A percentile compares a stretch with the other conserved stretches of the same genome.
Conservation (phyloP, 2,329 filamentous ascomycete species). For the Sporothrix variecibatus region DNA sequence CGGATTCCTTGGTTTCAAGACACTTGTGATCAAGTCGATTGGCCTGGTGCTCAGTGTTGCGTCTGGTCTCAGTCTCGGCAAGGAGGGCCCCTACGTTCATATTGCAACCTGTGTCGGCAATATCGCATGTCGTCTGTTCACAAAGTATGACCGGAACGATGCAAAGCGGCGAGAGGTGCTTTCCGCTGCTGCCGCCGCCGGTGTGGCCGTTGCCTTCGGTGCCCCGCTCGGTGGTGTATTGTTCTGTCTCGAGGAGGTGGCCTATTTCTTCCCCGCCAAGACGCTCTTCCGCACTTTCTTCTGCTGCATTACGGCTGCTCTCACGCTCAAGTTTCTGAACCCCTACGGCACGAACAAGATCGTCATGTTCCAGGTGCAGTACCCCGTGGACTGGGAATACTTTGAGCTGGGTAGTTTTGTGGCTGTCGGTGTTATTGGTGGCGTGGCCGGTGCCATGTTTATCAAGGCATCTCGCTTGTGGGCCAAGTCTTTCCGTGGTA, state of each 20-base stretch:
- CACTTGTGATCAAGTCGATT: slow-evolving; percentile 79
- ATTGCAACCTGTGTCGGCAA: slow-evolving; percentile 95
- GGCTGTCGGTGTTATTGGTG: slow-evolving; percentile 81
- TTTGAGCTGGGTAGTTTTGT: slow-evolving; percentile 89
- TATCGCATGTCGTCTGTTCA: slow-evolving; percentile 88
- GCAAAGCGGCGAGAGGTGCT: slow-evolving; percentile 90
- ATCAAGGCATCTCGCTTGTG: slow-evolving; percentile 93
- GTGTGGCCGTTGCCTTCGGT: slow-evolving; percentile 92
- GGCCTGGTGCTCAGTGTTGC: slow-evolving; percentile 86
- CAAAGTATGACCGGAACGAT: slow-evolving; percentile 92
- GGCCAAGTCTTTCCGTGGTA: slow-evolving; percentile 84
- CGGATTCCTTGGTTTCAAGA: slow-evolving; percentile 88
- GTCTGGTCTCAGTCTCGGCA: slow-evolving; percentile 89
- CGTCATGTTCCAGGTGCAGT: slow-evolving; percentile 92
- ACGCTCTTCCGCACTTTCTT: slow-evolving; percentile 97
- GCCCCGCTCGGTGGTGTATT: slow-evolving; percentile 84
- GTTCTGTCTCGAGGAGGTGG: slow-evolving; percentile 92
- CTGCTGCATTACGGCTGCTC: slow-evolving; percentile 89
- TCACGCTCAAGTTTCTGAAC: slow-evolving; percentile 92
- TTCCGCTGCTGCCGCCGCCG: slow-evolving; percentile 88
- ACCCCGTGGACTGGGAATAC: slow-evolving; percentile 86
- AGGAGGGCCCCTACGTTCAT: slow-evolving; percentile 96
- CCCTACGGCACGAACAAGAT: slow-evolving; percentile 97
- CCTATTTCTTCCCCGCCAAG: slow-evolving; percentile 97
- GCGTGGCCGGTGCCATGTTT: slow-evolving; percentile 83